Conservation (phyloP, 495 filamentous ascomycete genomes). For the Neurospora sp. region DNA sequence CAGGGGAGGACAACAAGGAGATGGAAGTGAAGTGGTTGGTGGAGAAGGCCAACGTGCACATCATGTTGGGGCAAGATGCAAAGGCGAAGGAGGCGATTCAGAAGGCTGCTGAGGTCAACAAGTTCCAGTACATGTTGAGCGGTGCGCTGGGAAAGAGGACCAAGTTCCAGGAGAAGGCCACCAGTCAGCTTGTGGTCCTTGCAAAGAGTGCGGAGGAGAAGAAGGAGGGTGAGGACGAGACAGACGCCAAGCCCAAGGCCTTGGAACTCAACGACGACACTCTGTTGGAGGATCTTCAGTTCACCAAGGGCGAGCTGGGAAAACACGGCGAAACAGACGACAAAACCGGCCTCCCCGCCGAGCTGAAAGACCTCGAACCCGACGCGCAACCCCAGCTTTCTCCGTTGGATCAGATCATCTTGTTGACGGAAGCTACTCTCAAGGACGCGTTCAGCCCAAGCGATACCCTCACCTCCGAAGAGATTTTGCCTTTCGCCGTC, state of each 20-base stretch:
- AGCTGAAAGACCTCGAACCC: slow-evolving; percentile 55
- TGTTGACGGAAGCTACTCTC: slow-evolving; percentile 77
- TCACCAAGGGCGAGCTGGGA: slow-evolving; percentile 42
- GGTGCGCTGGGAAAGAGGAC: slow-evolving; percentile 86
- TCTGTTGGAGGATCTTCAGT: slow-evolving; percentile 75
- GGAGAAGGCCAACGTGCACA: slow-evolving; percentile 73
- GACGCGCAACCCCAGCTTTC: slow-evolving; percentile 73
- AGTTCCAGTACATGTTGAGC: slow-evolving; percentile 75
- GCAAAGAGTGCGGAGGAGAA: slow-evolving; percentile 54
- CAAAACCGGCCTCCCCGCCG: slow-evolving; percentile 45
- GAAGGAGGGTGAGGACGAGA: slow-evolving; percentile 2
- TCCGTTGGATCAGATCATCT: slow-evolving; percentile 73
- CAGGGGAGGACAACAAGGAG: slow-evolving; percentile 25
- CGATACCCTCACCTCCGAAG: slow-evolving; percentile 80
- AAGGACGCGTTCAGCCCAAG: slow-evolving; percentile 74
- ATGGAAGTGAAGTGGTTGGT: slow-evolving; percentile 57
- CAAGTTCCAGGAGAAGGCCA: slow-evolving; percentile 80
- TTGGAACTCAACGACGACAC: slow-evolving; percentile 87
- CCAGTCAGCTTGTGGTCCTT: slow-evolving; percentile 84
- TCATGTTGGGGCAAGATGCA: slow-evolving; percentile 72
- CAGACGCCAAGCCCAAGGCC: slow-evolving; percentile 43
- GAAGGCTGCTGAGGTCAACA: slow-evolving; percentile 49
- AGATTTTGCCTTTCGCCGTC: slow-evolving; percentile 82
- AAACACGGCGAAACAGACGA: slow-evolving; percentile 28
- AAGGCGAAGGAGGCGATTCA: slow-evolving; percentile 64